Evolutionary conservation across 2,329 filamentous ascomycete genomes (phyloP).

Genomic region (Tetracladium maxilliforme): DNA sequence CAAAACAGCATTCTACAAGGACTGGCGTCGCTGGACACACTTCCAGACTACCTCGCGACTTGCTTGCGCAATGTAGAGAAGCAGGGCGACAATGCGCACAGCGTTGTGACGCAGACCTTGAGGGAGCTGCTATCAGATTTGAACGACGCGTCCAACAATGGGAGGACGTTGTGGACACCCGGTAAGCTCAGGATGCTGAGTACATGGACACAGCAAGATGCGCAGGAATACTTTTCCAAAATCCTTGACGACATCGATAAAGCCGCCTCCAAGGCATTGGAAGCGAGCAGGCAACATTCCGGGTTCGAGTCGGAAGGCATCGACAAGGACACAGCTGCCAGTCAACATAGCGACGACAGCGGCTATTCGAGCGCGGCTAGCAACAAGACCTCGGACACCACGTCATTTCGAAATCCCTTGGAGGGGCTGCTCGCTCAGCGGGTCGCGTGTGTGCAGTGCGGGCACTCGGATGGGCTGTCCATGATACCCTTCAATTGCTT

Average conservation of each 20-base stretch:
- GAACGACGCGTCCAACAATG: slow-evolving; percentile 55
- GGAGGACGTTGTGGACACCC: slow-evolving; percentile 69
- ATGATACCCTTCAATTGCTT: slow-evolving; percentile 91
- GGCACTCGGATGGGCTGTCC: slow-evolving; percentile 74
- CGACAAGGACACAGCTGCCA: slow-evolving; percentile 1
- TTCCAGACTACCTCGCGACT: slow-evolving; percentile 48
- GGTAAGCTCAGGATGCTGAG: slow-evolving; percentile 77
- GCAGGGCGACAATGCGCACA: slow-evolving; percentile 4
- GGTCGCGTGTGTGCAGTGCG: slow-evolving; percentile 75
- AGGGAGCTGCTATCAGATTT: slow-evolving; percentile 53
- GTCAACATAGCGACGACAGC: slow-evolving; percentile 40
- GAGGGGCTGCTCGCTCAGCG: slow-evolving; percentile 81
- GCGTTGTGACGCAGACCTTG: slow-evolving; percentile 16
- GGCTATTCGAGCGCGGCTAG: slow-evolving; percentile 33
- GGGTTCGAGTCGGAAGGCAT: slow-evolving; percentile 21
- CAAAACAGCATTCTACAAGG: slow-evolving; percentile 92
- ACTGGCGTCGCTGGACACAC: slow-evolving; percentile 57
- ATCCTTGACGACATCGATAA: slow-evolving; percentile 74
- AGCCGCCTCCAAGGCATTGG: slow-evolving; percentile 38
- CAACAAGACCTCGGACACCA: slow-evolving; percentile 20
- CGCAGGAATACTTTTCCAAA: slow-evolving; percentile 92
- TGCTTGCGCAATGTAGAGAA: slow-evolving; percentile 1
- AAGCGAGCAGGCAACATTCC: slow-evolving; percentile 8
- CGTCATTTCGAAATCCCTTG: slow-evolving; percentile 54
- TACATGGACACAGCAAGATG: slow-evolving; percentile 93